Evolutionary conservation across 106 monocot genomes (phyloP).

Genomic region (Apostasia ramifera): DNA sequence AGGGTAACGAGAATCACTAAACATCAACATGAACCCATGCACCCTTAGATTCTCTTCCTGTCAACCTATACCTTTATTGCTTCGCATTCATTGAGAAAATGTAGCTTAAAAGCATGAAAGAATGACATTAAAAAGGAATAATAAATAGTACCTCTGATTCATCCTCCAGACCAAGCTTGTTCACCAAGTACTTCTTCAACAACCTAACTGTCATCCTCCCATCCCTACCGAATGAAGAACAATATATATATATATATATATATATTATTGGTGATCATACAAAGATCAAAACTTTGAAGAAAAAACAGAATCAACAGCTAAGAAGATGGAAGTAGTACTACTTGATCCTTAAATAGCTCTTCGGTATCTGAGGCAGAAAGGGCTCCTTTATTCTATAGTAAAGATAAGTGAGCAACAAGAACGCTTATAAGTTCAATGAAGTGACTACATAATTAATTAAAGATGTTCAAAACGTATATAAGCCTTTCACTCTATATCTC

Average conservation of each 20-base stretch:
- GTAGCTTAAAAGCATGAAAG: neutral
- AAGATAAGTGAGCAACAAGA: neutral
- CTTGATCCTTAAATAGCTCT: conserved; percentile 58
- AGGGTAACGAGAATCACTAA: neutral
- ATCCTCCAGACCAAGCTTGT: conserved; percentile 49
- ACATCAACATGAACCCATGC: neutral
- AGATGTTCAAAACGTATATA: neutral
- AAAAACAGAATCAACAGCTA: neutral
- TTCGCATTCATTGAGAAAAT: neutral
- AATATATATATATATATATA: neutral
- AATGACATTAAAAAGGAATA: neutral
- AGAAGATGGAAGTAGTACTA: conserved; percentile 19
- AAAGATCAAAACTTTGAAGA: neutral
- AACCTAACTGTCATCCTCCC: conserved; percentile 65
- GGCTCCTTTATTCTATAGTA: conserved; percentile 43
- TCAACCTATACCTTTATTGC: neutral
- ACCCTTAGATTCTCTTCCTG: neutral
- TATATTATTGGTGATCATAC: neutral
- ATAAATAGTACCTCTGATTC: conserved; percentile 49
- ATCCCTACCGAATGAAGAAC: conserved; percentile 22
- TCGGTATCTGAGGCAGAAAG: conserved; percentile 50
- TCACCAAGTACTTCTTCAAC: conserved; percentile 65
- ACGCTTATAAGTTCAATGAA: neutral
- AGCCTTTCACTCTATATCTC: neutral
- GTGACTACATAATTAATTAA: neutral